These are phyloP conservation scores for Dalbergia cochinchinensis DNA, from an alignment of 306 rosid genomes.

Conservation along the genomic window DNA sequence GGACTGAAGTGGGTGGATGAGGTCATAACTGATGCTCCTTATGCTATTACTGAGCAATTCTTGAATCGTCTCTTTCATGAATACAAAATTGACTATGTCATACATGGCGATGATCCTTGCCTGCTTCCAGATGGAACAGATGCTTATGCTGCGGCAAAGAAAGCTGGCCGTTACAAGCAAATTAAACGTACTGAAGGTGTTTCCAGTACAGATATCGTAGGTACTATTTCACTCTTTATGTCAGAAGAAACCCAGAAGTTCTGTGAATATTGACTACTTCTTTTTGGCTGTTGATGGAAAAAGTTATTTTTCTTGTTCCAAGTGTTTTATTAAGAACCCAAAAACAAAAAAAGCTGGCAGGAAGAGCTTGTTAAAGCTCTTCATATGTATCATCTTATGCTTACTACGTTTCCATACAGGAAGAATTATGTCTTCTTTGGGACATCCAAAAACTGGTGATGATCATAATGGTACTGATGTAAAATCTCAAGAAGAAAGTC, in stretches of 20 bases:
- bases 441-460: conserved; percentile 47
- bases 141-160: conserved; percentile 97
- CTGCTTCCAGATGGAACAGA: conserved; percentile 99
- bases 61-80: conserved; percentile 93
- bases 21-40: conserved; percentile 95
- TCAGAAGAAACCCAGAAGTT: conserved; percentile 26
- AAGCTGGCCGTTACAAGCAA: conserved; percentile 98
- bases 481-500: conserved; percentile 57
- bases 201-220: conserved; percentile 99
- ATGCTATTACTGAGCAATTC: conserved; percentile 90
- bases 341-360: conserved; percentile 18
- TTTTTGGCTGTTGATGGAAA: conserved; percentile 5
- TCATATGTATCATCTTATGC: conserved; percentile 34
- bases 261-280: conserved; percentile 2
- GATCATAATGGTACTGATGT: conserved; percentile 56
- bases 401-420: conserved; percentile 61
- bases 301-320: background rate
- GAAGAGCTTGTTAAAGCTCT: conserved; percentile 17
- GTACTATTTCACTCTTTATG: conserved; percentile 65
- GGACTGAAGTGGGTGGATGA: conserved; percentile 99
- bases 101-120: conserved; percentile 99
- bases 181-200: conserved; percentile 99
- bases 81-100: conserved; percentile 92
- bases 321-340: conserved; percentile 8
- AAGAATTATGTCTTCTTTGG: conserved; percentile 79